Conservation (phyloP, 192 early-diverging fungal species). For the Coemansia sp. region DNA sequence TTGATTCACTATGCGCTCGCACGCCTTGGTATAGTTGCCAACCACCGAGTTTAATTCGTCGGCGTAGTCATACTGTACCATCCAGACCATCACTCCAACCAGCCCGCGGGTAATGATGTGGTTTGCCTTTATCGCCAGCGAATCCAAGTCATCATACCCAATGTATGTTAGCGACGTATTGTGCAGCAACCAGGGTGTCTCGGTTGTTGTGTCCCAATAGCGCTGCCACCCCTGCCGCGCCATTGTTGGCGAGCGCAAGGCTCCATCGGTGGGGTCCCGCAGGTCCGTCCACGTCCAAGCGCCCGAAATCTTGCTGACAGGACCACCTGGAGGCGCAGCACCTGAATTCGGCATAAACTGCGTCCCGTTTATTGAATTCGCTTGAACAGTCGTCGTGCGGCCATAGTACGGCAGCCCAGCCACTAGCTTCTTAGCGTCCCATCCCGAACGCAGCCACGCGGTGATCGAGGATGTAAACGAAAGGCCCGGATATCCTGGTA, state of each 20-base stretch:
- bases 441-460: slow-evolving; percentile 58
- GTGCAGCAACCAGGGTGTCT: slow-evolving; percentile 74
- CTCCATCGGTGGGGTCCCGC: slow-evolving; percentile 36
- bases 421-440: slow-evolving; percentile 61
- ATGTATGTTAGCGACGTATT: slow-evolving; percentile 60
- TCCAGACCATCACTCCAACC: slow-evolving; percentile 74
- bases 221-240: slow-evolving; percentile 59
- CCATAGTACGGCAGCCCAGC: slow-evolving; percentile 69
- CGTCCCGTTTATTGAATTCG: neutral
- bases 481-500: slow-evolving; percentile 33
- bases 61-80: slow-evolving; percentile 62
- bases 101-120: slow-evolving; percentile 52
- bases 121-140: slow-evolving; percentile 61
- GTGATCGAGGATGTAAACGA: slow-evolving; percentile 55
- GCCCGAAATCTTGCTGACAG: slow-evolving; percentile 42
- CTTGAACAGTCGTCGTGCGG: slow-evolving; percentile 35
- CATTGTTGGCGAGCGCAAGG: slow-evolving; percentile 17
- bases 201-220: slow-evolving; percentile 60
- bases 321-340: slow-evolving; percentile 37
- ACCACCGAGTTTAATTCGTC: slow-evolving; percentile 56
- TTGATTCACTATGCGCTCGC: slow-evolving; percentile 21
- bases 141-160: slow-evolving; percentile 68
- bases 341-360: slow-evolving; percentile 38
- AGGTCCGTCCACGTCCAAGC: slow-evolving; percentile 51
- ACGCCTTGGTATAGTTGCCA: slow-evolving; percentile 22